phyloP scores from a whole-genome alignment of 768 basidiomycete species.

The Cyclocybe aegerita region DNA sequence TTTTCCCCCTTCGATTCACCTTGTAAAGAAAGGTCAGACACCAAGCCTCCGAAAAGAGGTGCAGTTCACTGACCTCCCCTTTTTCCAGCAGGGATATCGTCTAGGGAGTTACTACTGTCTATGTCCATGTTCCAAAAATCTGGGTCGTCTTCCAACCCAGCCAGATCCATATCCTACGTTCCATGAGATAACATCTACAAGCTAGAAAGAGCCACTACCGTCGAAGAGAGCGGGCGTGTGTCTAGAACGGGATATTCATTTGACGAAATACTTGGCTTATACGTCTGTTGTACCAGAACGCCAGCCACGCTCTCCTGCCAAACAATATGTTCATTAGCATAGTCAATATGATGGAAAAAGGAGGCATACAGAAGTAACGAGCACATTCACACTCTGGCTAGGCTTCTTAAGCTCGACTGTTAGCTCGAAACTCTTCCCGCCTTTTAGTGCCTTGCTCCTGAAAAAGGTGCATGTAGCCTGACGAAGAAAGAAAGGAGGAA shows the following conservation, averaged over 20 bases:
- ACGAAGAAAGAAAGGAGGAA: not conserved
- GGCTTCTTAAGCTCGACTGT: slow-evolving; percentile 65
- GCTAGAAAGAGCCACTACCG: slow-evolving; percentile 37
- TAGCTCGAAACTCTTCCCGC: slow-evolving; percentile 59
- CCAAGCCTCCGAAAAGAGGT: not conserved
- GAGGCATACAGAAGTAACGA: slow-evolving; percentile 57
- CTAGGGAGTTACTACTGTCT: slow-evolving; percentile 33
- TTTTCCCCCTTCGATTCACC: not conserved
- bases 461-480: not conserved
- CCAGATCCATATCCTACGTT: slow-evolving; percentile 61
- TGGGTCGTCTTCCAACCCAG: slow-evolving; percentile 65
- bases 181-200: not conserved
- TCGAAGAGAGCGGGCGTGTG: slow-evolving; percentile 65
- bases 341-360: not conserved
- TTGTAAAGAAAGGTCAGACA: not conserved
- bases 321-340: not conserved
- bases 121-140: slow-evolving; percentile 66
- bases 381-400: slow-evolving; percentile 65
- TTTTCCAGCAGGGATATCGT: slow-evolving; percentile 2
- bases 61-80: slow-evolving; percentile 1
- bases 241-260: slow-evolving; percentile 64
- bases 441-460: slow-evolving; percentile 70
- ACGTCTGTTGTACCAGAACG: slow-evolving; percentile 46
- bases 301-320: slow-evolving; percentile 78
- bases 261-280: slow-evolving; percentile 56